A percentile compares a stretch with the other conserved stretches of the same genome.
These are phyloP conservation scores for Aspergillus cristatus DNA, from an alignment of 495 filamentous ascomycete species.

Conservation along the genomic window DNA sequence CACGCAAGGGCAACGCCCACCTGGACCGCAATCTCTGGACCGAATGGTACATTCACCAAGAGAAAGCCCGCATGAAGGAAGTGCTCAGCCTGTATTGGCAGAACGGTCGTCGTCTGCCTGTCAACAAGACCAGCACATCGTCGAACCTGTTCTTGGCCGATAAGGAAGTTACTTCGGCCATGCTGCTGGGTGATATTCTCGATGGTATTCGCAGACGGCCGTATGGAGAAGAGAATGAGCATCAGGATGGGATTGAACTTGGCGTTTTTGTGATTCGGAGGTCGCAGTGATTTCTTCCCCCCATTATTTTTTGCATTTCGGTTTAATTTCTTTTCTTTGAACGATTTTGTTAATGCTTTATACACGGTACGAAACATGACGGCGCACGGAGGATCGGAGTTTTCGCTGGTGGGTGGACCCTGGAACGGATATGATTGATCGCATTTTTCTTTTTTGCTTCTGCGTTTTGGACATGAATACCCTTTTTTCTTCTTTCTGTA, in stretches of 20 bases:
- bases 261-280: constrained; percentile 55
- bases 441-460: no score
- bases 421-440: no score
- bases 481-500: no score
- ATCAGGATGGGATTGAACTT: constrained; percentile 46
- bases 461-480: no score
- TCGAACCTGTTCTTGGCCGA: constrained; percentile 23
- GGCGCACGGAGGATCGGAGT: no score
- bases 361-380: no score
- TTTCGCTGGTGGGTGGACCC: no score
- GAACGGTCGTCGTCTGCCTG: constrained; percentile 36
- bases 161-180: constrained; percentile 42
- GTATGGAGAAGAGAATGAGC: constrained; percentile 35
- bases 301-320: neutral
- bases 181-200: constrained; percentile 53
- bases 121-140: constrained; percentile 22
- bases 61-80: constrained; percentile 54
- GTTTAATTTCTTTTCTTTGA: constrained; percentile 10
- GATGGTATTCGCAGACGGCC: constrained; percentile 48
- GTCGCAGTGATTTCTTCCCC: constrained; percentile 19
- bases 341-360: constrained; percentile 2
- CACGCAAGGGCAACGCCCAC: constrained; percentile 41
- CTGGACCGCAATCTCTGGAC: constrained; percentile 53
- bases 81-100: constrained; percentile 50
- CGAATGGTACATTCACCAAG: constrained; percentile 66